Evolutionary conservation across 2,329 filamentous ascomycete genomes (phyloP), one percentile per base, ranked within the genome.

Genomic region (Exophiala sp.): DNA sequence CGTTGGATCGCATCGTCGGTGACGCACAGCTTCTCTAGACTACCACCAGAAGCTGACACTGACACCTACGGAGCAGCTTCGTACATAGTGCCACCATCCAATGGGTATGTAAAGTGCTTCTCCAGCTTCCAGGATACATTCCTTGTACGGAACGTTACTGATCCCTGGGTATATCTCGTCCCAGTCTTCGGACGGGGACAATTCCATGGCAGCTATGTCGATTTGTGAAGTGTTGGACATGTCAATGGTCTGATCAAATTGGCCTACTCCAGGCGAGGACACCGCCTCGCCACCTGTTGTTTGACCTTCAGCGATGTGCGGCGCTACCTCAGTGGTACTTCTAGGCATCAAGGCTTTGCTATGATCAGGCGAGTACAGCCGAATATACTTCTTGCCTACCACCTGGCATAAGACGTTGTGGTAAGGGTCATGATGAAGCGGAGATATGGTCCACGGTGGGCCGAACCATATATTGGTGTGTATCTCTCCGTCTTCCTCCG

Each of bases 61-160:
- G 63, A 95, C 90, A 64, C 91, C 95, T 16, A 87, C 80, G 49
- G 81, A 88, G 62, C 97, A 65, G 43, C 88, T 88, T 52, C 86
- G 77, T 2, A 97, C 87, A 67, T 96, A 97, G 72, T 98, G 93
- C 93, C 93, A 98, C 91, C 93, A 98, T 0, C 91, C 93, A 3
- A 88, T 77, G 0, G 93, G 93, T 46, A 98, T 87, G 65, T 95
- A 93, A 46, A 98, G 65, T 57, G 82, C 85, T 46, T 98, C 89
- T 0, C 91, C 93, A 1, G 86, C 84, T 23, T 77, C 80, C 4
- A 98, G 70, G 1, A 97, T 77, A 1, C 70, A 83, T 63, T 98
- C 93, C 27, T 86, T 69, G 63, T 85, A 91, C 46, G 77, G 71
- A 1, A 86, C 74, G 0, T 74, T 66, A 42, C 66, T 66, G 57